These are phyloP conservation scores for Cladophialophora immunda DNA, from an alignment of 2,329 filamentous ascomycete genomes.

Conservation along the genomic window DNA sequence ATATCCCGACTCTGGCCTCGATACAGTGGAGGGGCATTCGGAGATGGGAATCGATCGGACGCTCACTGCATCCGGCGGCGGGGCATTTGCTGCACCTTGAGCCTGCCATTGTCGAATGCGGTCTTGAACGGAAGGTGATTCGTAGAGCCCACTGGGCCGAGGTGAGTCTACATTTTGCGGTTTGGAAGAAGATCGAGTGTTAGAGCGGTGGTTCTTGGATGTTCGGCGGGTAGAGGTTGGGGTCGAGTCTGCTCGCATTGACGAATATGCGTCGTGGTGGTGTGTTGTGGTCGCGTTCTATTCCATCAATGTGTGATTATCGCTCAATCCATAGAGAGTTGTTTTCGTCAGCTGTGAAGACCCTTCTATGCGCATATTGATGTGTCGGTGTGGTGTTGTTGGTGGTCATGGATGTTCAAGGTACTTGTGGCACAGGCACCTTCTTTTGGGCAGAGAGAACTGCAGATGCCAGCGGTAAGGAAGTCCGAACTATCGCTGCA, in stretches of 20 bases:
- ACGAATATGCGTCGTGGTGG: constrained; percentile 18
- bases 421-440: neutral
- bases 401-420: no score
- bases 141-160: constrained; percentile 57
- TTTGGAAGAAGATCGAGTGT: constrained; percentile 21
- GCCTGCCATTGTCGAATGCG: constrained; percentile 88
- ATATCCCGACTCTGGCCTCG: constrained; percentile 27
- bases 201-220: constrained; percentile 21
- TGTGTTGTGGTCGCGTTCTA: constrained; percentile 6
- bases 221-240: constrained; percentile 45
- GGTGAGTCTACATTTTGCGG: constrained; percentile 34
- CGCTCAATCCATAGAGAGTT: neutral
- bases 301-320: constrained; percentile 26
- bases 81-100: constrained; percentile 66
- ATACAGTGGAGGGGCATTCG: constrained; percentile 28
- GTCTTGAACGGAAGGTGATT: constrained; percentile 74
- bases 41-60: constrained; percentile 37
- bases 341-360: constrained; percentile 12
- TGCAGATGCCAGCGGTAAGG: neutral
- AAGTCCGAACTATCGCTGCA: neutral
- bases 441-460: neutral
- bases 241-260: constrained; percentile 48
- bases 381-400: neutral
- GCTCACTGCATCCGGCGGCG: constrained; percentile 40
- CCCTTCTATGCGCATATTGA: constrained; percentile 15